Evolutionary conservation across 345 rosid species (phyloP).

Genomic region (Populus euphratica): DNA sequence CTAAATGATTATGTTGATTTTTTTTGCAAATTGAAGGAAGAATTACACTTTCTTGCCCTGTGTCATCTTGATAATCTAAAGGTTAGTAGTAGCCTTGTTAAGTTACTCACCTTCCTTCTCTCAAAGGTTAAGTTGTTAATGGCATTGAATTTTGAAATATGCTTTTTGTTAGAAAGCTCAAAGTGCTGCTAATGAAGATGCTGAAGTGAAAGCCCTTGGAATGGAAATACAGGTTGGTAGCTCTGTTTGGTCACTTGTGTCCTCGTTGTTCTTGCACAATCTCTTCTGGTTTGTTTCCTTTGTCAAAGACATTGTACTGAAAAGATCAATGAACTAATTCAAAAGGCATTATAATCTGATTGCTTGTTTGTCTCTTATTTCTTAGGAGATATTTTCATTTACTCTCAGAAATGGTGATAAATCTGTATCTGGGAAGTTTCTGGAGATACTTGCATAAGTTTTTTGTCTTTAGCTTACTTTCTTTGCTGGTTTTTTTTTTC

Average conservation of each 20-base stretch:
- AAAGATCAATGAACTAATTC: neutral
- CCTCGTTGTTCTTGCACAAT: neutral
- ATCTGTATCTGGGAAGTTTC: neutral
- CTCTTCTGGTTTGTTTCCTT: neutral
- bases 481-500: neutral
- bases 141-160: constrained; percentile 30
- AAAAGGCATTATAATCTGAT: neutral
- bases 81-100: constrained; percentile 44
- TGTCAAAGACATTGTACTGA: neutral
- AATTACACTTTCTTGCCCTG: constrained; percentile 41
- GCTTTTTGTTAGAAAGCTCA: constrained; percentile 49
- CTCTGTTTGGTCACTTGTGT: constrained; percentile 10
- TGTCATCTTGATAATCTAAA: constrained; percentile 56
- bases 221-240: constrained; percentile 67
- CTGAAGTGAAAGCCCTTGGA: constrained; percentile 34
- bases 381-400: neutral
- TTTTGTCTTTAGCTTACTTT: neutral
- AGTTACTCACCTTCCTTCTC: neutral
- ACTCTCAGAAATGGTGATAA: neutral
- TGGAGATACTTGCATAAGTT: neutral
- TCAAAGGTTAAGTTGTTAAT: neutral
- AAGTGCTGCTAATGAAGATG: constrained; percentile 36
- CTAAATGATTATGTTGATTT: constrained; percentile 42
- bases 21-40: constrained; percentile 61
- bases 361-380: neutral